Conservation (phyloP, 2,329 filamentous ascomycete species). For the Aureobasidium melanogenum region DNA sequence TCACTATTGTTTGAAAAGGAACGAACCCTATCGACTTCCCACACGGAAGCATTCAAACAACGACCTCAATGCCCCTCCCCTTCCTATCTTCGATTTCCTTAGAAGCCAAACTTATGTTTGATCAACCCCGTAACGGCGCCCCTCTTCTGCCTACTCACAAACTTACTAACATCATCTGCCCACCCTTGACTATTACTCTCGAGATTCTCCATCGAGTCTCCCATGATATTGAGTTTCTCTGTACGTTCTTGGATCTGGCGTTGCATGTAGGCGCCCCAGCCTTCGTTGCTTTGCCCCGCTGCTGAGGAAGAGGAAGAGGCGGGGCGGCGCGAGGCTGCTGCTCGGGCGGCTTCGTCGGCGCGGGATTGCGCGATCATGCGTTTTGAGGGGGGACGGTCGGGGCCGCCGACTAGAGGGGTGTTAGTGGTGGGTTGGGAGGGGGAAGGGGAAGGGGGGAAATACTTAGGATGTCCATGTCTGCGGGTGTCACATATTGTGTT, state of each 20-base stretch:
- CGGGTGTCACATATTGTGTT: conserved; percentile 79
- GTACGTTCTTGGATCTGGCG: conserved; percentile 84
- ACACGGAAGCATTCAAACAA: no score
- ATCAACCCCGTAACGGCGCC: conserved; percentile 34
- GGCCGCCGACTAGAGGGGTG: conserved; percentile 54
- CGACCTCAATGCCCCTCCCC: not conserved
- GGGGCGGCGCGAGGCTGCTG: conserved; percentile 22
- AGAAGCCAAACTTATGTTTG: conserved; percentile 15
- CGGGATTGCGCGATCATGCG: conserved; percentile 75
- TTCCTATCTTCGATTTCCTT: not conserved
- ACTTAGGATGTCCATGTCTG: conserved; percentile 77
- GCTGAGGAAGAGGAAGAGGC: conserved; percentile 27
- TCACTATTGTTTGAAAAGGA: no score
- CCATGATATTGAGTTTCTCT: conserved; percentile 73
- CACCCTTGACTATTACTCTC: conserved; percentile 74
- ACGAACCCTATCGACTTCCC: no score
- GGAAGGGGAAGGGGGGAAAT: conserved; percentile 25
- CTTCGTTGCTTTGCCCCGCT: conserved; percentile 42
- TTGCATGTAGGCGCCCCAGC: conserved; percentile 70
- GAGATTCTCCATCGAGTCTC: conserved; percentile 75
- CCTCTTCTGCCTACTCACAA: conserved; percentile 76
- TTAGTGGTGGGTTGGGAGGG: not conserved
- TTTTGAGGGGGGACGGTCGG: conserved; percentile 79
- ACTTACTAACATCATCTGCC: conserved; percentile 83
- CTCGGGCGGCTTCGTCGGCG: conserved; percentile 54